Conservation (phyloP, 1,139 yeast genomes). For the Chernovozyma aurita region DNA sequence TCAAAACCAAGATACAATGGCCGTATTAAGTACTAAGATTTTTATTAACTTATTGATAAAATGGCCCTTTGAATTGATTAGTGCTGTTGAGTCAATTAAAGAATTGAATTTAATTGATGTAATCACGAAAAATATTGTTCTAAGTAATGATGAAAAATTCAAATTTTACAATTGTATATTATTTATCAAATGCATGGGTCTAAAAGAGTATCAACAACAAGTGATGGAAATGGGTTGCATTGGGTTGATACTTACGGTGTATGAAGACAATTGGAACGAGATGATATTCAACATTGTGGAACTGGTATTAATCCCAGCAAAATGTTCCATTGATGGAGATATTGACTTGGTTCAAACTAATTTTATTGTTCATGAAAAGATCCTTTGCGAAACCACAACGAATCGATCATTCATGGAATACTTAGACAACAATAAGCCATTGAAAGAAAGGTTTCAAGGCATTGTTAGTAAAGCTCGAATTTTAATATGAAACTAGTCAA, state of each 20-base stretch:
- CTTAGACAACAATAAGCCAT: neutral
- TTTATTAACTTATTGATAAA: neutral
- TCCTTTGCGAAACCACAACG: neutral
- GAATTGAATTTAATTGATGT: slow-evolving; percentile 2
- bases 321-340: neutral
- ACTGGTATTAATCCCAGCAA: slow-evolving; percentile 1
- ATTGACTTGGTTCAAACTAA: no score
- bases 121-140: slow-evolving; percentile 3
- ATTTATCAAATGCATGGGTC: slow-evolving; percentile 1
- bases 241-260: slow-evolving; percentile 2
- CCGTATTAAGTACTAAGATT: neutral
- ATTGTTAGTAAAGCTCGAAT: no score
- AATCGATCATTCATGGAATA: neutral
- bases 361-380: no score
- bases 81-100: neutral
- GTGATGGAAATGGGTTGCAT: slow-evolving; percentile 3
- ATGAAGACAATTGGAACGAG: slow-evolving; percentile 1
- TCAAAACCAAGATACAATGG: no score
- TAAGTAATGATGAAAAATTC: neutral
- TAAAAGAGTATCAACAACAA: neutral
- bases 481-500: no score
- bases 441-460: neutral
- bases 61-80: neutral
- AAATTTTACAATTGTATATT: neutral
- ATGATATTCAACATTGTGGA: slow-evolving; percentile 1